Base-by-base conservation (phyloP, 768 basidiomycete genomes). In the Suillus clintonianus region DNA sequence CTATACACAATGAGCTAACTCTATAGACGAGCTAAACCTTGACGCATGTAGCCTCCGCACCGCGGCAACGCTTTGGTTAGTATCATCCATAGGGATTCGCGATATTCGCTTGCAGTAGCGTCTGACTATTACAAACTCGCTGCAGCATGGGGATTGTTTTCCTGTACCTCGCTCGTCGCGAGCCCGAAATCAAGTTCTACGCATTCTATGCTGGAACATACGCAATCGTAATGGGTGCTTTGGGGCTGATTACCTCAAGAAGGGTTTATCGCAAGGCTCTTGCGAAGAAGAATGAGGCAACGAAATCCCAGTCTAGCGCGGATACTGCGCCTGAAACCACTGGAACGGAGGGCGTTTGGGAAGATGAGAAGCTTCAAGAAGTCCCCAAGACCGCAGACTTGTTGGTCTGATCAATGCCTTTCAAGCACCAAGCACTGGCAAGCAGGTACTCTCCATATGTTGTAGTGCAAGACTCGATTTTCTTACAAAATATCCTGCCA, bases 161-260 rank as follows among this genome's bases (percentile, higher is more conserved):
- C 55, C 24, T 56, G 36, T 9, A 56, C 37, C 55, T 56, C 8
- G 55, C 22, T 39, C 15, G 3, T 17, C 37, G 14, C 2, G 55
- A 39, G 24, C 55, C 24, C 10, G 22, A 22, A 36, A 56, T 56
- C 11, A 56, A 56, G 17, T 56, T 39, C 36, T 56, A 27, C 10
- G 36, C 55, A 37, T 56, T 56, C 55, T 56, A 56, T 56, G 55
- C 55, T 56, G 36, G 22, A 37, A 22, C 36, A 56, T 22, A 24
- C 22, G 22, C 8, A 24, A 56, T 56, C 15, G 22, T 39, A 14
- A 56, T 9, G 22, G 22, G 36, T 5, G 36, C 9, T 24, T 9
- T 39, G 5, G 22, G 36, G 36, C 36, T 56, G 22, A 15, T 39
- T 22, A 1, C 2, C 9, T 32, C 32, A n/a, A 17, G 55, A 10